Percentiles rank a stretch among this genome's conserved stretches.
Evolutionary conservation across 139 green algal genomes (phyloP).

Genomic region (Tetradesmus obliquus): DNA sequence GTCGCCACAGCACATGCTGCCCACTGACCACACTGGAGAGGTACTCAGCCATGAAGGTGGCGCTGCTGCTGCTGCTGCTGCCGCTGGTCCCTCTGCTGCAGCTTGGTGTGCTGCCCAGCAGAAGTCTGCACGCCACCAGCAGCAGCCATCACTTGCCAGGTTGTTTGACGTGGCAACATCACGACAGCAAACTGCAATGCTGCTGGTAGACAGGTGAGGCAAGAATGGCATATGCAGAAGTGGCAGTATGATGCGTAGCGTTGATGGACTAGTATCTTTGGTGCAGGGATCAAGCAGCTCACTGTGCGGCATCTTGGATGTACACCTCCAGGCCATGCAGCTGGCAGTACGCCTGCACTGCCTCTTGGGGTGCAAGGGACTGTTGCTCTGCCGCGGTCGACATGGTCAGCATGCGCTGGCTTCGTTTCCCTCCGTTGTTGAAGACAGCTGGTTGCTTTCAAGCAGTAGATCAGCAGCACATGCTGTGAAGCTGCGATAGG

Average conservation of each 20-base stretch:
- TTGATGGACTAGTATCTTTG: too few relatives aligned
- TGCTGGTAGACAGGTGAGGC: too few relatives aligned
- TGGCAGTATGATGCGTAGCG: too few relatives aligned
- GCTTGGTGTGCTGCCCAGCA: not conserved
- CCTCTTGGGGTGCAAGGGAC: not conserved
- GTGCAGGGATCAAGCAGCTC: not conserved
- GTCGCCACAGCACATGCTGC: constrained; percentile 32
- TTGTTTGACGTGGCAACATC: not conserved
- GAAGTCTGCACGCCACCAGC: not conserved
- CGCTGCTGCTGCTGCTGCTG: constrained; percentile 7
- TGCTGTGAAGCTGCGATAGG: too few relatives aligned
- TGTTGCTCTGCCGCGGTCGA: not conserved
- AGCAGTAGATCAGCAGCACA: not conserved
- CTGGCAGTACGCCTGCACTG: not conserved
- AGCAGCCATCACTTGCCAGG: not conserved
- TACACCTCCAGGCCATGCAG: not conserved
- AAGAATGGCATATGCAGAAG: too few relatives aligned
- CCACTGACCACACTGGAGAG: constrained; percentile 16
- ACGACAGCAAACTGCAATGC: too few relatives aligned
- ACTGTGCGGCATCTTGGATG: constrained; percentile 13
- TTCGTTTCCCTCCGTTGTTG: not conserved
- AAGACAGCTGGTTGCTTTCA: not conserved
- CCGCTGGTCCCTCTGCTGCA: not conserved
- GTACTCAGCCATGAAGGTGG: constrained; percentile 35
- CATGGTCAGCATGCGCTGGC: not conserved